phyloP scores from a whole-genome alignment of 2,329 filamentous ascomycete species.

The Fusarium subtropicale region DNA sequence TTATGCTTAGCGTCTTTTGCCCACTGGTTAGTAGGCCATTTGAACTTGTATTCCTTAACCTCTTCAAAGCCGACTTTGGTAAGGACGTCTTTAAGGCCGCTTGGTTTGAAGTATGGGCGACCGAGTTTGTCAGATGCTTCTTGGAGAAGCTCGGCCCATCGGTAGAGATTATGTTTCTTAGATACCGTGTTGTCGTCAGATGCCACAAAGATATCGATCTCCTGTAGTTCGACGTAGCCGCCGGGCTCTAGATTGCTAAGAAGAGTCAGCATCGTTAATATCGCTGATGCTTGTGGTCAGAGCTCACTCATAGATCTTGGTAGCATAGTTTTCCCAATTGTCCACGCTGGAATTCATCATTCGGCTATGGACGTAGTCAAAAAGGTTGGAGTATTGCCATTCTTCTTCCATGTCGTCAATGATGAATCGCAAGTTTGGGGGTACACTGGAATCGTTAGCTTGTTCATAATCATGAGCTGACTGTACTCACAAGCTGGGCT shows the following conservation, averaged over 20 bases:
- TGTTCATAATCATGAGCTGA: accelerated
- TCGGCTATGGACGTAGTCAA: constrained; percentile 6
- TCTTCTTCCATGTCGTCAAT: constrained; percentile 1
- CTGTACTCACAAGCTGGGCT: not conserved
- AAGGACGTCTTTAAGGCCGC: not conserved
- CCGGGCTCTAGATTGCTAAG: constrained; percentile 8
- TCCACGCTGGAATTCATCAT: constrained; percentile 4
- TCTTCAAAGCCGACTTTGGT: constrained; percentile 14
- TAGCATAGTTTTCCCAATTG: constrained; percentile 10
- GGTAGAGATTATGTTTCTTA: not conserved
- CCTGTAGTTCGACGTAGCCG: constrained; percentile 21
- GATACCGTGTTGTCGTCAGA: constrained; percentile 4
- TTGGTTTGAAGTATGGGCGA: constrained; percentile 6
- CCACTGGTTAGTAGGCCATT: constrained; percentile 31
- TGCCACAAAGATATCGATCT: not conserved
- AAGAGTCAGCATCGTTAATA: not conserved
- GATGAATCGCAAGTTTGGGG: not conserved
- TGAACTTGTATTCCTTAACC: constrained; percentile 5
- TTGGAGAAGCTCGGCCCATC: not conserved
- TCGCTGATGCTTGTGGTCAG: not conserved
- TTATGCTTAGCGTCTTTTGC: constrained; percentile 29
- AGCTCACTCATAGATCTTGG: constrained; percentile 1
- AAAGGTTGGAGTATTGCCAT: not conserved
- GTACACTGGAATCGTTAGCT: not conserved
- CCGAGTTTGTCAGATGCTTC: constrained; percentile 22